Evolutionary conservation across 208 protist species (phyloP), one percentile per base, ranked within the genome.

Genomic region (Borovskyia barvae): DNA sequence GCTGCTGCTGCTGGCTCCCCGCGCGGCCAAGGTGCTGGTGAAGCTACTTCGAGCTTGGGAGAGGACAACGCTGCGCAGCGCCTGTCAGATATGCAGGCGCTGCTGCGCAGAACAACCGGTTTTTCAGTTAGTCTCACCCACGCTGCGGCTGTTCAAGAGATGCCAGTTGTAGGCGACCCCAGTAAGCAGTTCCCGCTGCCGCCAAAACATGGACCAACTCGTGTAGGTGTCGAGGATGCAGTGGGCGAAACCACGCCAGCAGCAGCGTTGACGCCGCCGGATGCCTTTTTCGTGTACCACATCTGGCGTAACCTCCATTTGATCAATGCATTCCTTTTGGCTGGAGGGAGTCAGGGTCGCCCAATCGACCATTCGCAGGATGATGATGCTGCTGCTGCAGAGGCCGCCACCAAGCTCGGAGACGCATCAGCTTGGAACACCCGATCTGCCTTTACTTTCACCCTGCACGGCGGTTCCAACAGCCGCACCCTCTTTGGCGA

Each of bases 231-330:
- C 43, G 6, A 28, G 17, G 47, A 20, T 4, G 3, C 7, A 32
- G 2, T 5, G 30, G 19, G 9, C 42, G 9, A 15, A 22, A 14
- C 1, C 39, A 2, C 11, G 12, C 24, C 36, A 5, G 33, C 40
- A 8, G 11, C 43, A 20, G 20, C 41, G 17, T 41, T 20, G 12
- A 19, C 72, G 43, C 98, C 98, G 39, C 97, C 98, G 0, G 99
- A 99, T 65, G 80, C 81, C n/a, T 98, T 99, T 71, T 99, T 98
- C 53, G 80, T 89, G 19, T 98, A 95, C 72, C 98, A 99, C 69
- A 73, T 99, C 19, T 99, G 97, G 78, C 90, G 97, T 33, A 99
- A 99, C 75, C 66, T 99, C 26, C 60, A 92, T 49, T 49, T 89
- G 11, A 71, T 99, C n/a, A 99, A 99, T 80, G 70, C 80, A 15